These are phyloP conservation scores for Colletotrichum chrysophilum DNA, from an alignment of 2,329 filamentous ascomycete genomes.

Conservation along the genomic window DNA sequence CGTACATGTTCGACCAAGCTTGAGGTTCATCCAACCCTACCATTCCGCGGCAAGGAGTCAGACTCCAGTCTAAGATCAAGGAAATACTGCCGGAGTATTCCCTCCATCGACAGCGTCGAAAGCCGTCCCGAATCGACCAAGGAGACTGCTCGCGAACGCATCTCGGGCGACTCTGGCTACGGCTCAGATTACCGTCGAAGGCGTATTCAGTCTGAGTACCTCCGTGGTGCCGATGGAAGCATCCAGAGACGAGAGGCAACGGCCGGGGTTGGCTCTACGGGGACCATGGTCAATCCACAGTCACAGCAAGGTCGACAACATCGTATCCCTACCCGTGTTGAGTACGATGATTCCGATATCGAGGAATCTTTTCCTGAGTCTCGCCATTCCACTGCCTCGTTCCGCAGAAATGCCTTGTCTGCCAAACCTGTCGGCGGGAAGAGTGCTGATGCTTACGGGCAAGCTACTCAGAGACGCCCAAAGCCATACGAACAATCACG, in stretches of 20 bases:
- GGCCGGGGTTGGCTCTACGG: not conserved
- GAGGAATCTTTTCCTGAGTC: not conserved
- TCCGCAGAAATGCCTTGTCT: not conserved
- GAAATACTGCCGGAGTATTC: not conserved
- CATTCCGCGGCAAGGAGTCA: not conserved
- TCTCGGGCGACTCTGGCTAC: conserved; percentile 7
- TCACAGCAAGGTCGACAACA: too few relatives aligned
- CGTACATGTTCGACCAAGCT: not conserved
- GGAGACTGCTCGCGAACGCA: not conserved
- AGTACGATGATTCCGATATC: not conserved
- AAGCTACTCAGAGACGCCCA: not conserved
- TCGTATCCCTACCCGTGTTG: not conserved
- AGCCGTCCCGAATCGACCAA: not conserved
- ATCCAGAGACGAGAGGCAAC: not conserved
- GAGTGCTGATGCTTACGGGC: too few relatives aligned
- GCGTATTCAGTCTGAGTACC: not conserved
- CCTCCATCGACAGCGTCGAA: not conserved
- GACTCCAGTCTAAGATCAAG: not conserved
- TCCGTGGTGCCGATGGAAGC: not conserved
- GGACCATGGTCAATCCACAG: not conserved
- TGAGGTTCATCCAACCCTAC: not conserved
- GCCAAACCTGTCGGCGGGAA: not conserved
- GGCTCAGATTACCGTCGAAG: not conserved
- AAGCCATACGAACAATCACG: not conserved
- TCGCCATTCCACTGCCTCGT: not conserved